Evolutionary conservation across 2,329 filamentous ascomycete genomes (phyloP), one percentile per base, ranked within the genome.

Genomic region (Rutstroemia sydowiana): DNA sequence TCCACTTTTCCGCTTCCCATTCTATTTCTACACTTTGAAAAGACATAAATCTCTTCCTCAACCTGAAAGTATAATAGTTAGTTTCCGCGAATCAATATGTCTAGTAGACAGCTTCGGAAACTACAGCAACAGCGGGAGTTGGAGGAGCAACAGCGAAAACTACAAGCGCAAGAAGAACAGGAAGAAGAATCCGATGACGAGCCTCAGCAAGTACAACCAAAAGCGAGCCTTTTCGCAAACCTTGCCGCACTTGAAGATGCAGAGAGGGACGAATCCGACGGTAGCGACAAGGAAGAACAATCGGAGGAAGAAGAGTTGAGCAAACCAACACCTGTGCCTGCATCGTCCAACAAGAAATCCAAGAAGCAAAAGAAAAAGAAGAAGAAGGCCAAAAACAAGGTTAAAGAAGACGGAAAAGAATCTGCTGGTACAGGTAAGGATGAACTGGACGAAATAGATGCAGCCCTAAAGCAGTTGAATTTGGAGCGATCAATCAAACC

Each of bases 381-480:
- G 59, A 66, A 60, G 41, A 65, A 71, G 40, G 66, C 39, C 7
- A 61, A 60, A n/a, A 62, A 66, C 14, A 61, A 65, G 45, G 28
- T 10, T 2, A 52, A 48, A 48, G 50, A 48, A 20, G 13, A 18
- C 6, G 30, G 26, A 21, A 49, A 51, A 2, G 48, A 26, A 2
- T 56, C 60, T 40, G 56, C 65, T 2, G 59, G 66, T 1, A 59
- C 65, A 23, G 55, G 58, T 10, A 67, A 69, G 41, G 53, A 59
- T 32, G 60, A 49, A 4, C 64, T 81, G 23, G 82, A 87, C 59
- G 84, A 87, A 57, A 85, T 87, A 46, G 84, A 88, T 63, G 71
- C 71, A 49, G 83, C 82, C 2, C 66, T 87, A 26, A 75, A 76
- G 58, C 75, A 80, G 36, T 68, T 88, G 36, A 75, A 75, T 30